Evolutionary conservation across 768 basidiomycete genomes (phyloP).

Genomic region (Boletus rubroflammeus): DNA sequence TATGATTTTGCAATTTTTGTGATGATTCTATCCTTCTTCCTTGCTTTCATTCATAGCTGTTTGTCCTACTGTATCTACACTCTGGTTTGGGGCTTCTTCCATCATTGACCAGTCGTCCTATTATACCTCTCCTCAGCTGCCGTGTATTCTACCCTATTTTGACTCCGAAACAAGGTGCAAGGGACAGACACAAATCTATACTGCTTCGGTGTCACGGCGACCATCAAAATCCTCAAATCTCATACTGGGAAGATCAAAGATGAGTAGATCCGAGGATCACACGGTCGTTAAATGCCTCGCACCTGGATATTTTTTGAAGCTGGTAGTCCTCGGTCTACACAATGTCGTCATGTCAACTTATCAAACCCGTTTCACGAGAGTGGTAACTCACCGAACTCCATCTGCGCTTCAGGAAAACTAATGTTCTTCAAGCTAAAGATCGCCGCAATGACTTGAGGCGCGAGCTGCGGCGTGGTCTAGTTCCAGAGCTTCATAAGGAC

Average conservation of each 20-base stretch:
- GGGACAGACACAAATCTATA: background rate
- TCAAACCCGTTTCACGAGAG: background rate
- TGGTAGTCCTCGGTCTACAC: conserved; percentile 12
- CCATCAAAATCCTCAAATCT: conserved; percentile 25
- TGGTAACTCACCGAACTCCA: conserved; percentile 10
- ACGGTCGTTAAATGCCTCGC: background rate
- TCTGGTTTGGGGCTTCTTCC: no score
- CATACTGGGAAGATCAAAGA: conserved; percentile 5
- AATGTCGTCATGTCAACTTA: background rate
- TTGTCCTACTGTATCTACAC: no score
- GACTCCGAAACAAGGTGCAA: background rate
- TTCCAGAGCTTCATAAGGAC: conserved; percentile 15
- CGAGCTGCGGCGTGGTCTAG: conserved; percentile 31
- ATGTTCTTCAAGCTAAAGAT: conserved; percentile 46
- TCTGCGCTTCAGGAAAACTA: background rate
- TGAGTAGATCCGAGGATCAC: background rate
- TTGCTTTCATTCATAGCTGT: background rate
- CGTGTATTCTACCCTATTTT: background rate
- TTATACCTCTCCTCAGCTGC: background rate
- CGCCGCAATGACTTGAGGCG: conserved; percentile 40
- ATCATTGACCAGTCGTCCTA: background rate
- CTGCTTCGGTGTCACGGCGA: conserved; percentile 12
- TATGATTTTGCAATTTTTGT: background rate
- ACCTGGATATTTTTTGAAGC: conserved; percentile 21
- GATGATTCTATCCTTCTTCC: background rate